phyloP scores from a whole-genome alignment of 116 monocot genomes.

The Papilionanthe hybrid region DNA sequence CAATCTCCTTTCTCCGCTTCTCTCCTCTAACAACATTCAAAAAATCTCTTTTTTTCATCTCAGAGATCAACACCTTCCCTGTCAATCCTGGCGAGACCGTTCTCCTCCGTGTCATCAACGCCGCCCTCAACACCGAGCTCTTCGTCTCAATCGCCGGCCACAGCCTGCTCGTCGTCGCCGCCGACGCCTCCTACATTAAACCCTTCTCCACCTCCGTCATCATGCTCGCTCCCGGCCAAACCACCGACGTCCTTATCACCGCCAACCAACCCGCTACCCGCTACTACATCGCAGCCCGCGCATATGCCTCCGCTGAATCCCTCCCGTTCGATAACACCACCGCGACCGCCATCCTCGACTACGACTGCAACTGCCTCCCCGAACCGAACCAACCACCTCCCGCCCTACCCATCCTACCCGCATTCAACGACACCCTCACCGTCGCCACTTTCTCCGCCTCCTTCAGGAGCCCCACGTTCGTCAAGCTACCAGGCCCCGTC shows the following conservation, averaged over 20 bases:
- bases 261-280: conserved; percentile 37
- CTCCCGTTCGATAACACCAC: conserved; percentile 83
- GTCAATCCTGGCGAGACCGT: conserved; percentile 57
- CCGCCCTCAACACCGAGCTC: conserved; percentile 53
- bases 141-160: conserved; percentile 58
- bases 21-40: too few species aligned
- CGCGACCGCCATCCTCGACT: conserved; percentile 68
- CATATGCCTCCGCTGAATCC: conserved; percentile 47
- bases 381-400: not conserved
- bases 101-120: conserved; percentile 62
- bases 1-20: not conserved
- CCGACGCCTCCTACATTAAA: conserved; percentile 58
- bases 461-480: conserved; percentile 29
- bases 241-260: conserved; percentile 57
- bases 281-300: conserved; percentile 74
- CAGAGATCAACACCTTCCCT: conserved; percentile 40
- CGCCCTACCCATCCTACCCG: conserved; percentile 43
- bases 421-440: conserved; percentile 56
- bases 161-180: conserved; percentile 54
- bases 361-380: conserved; percentile 43
- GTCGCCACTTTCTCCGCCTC: conserved; percentile 33
- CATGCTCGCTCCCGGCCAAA: conserved; percentile 63
- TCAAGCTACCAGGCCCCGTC: conserved; percentile 35
- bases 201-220: conserved; percentile 50
- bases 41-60: not conserved